Evolutionary conservation across 73 alveolate species (phyloP).

Genomic region (Paramecium pentaurelia): DNA sequence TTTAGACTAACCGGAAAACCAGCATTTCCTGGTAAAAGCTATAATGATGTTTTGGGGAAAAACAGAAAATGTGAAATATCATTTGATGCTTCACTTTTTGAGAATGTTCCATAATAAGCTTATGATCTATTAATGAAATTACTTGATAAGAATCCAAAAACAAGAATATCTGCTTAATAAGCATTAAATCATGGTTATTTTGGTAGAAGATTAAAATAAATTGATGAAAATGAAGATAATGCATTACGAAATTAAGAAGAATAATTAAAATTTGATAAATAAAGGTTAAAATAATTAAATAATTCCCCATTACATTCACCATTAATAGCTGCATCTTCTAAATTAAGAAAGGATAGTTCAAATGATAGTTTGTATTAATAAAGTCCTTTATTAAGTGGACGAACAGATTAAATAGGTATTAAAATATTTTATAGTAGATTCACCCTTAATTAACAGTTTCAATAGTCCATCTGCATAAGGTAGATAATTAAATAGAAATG

Average conservation of each 20-base stretch:
- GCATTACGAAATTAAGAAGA: neutral
- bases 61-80: conserved; percentile 71
- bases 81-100: conserved; percentile 25
- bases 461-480: conserved; percentile 2
- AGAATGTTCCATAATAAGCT: conserved; percentile 20
- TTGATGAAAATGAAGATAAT: neutral
- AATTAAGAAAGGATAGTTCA: neutral
- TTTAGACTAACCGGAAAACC: conserved; percentile 75
- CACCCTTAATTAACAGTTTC: neutral
- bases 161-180: conserved; percentile 78
- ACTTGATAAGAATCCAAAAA: conserved; percentile 74
- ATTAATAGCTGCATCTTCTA: neutral
- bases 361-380: neutral
- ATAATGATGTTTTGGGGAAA: conserved; percentile 70
- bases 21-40: conserved; percentile 78
- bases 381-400: neutral
- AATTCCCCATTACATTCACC: conserved; percentile 32
- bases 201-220: neutral
- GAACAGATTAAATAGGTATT: neutral
- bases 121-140: conserved; percentile 66
- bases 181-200: conserved; percentile 72
- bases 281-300: neutral
- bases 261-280: conserved; percentile 19
- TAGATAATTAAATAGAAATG: neutral
- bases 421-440: neutral